Percentiles rank a stretch among this genome's conserved stretches.
phyloP scores from a whole-genome alignment of 2,329 filamentous ascomycete species.

The Colletotrichum simmondsii region DNA sequence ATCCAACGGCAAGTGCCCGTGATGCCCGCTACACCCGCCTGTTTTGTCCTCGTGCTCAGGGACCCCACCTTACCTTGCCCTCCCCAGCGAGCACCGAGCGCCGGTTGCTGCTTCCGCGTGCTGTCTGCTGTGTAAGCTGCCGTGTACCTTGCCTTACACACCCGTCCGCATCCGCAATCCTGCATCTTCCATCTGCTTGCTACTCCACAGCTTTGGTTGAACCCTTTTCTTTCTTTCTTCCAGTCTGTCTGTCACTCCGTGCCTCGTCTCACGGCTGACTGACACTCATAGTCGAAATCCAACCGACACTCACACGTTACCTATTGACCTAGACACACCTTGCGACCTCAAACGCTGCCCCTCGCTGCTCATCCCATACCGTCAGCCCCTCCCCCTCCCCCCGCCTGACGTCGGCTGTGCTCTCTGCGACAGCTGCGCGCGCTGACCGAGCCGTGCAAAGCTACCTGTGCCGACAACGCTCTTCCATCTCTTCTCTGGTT shows the following conservation, averaged over 20 bases:
- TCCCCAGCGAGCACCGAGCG: constrained; percentile 16
- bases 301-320: not conserved
- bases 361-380: not conserved
- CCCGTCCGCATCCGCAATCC: not conserved
- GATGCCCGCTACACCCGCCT: constrained; percentile 9
- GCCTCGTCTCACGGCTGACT: not conserved
- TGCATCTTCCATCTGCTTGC: not conserved
- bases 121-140: not conserved
- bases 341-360: constrained; percentile 5
- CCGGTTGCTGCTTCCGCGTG: constrained; percentile 14
- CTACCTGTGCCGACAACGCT: not conserved
- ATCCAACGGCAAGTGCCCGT: not conserved
- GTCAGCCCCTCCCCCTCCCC: not conserved
- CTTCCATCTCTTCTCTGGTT: not conserved
- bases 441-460: constrained; percentile 27
- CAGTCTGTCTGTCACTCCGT: not conserved
- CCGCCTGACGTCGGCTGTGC: constrained; percentile 28
- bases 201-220: not conserved
- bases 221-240: not conserved
- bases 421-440: constrained; percentile 9
- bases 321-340: not conserved
- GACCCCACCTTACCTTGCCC: not conserved
- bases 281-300: not conserved
- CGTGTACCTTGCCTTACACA: not conserved
- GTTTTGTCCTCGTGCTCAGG: constrained; percentile 35